phyloP scores from a whole-genome alignment of 768 basidiomycete genomes.

The Rhodotorula kratochvilovae region DNA sequence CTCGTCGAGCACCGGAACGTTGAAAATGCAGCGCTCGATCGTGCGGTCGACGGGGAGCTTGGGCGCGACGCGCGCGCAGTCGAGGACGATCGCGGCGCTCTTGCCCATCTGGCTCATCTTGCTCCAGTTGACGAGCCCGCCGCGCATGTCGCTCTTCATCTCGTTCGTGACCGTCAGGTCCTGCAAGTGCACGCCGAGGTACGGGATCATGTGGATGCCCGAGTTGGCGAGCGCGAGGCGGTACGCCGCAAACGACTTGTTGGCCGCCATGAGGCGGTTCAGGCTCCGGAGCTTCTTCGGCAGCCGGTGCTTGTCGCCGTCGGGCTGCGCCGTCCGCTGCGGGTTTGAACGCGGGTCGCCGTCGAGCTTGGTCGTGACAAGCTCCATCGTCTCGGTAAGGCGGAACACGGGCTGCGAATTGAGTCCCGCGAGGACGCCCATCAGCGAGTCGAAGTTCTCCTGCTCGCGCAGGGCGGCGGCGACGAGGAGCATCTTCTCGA shows the following conservation, averaged over 20 bases:
- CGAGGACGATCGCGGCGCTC: constrained; percentile 65
- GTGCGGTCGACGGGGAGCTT: constrained; percentile 26
- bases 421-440: constrained; percentile 90
- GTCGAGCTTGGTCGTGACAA: constrained; percentile 63
- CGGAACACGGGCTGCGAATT: constrained; percentile 74
- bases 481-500: constrained; percentile 83
- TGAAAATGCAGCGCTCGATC: constrained; percentile 36
- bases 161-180: constrained; percentile 83
- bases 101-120: constrained; percentile 90
- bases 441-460: constrained; percentile 89
- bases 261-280: constrained; percentile 75
- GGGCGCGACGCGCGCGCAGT: constrained; percentile 37
- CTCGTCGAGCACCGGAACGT: constrained; percentile 33
- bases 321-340: constrained; percentile 7
- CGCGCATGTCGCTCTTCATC: constrained; percentile 67
- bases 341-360: constrained; percentile 46
- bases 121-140: constrained; percentile 85
- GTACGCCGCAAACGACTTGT: constrained; percentile 82
- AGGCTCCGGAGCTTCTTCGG: constrained; percentile 73
- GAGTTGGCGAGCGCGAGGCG: constrained; percentile 79
- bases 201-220: constrained; percentile 80
- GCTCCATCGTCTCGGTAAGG: constrained; percentile 65
- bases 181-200: constrained; percentile 76
- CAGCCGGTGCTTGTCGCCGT: constrained; percentile 47
- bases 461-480: constrained; percentile 70